phyloP scores from a whole-genome alignment of 768 basidiomycete species.

The Kwoniella sp. region DNA sequence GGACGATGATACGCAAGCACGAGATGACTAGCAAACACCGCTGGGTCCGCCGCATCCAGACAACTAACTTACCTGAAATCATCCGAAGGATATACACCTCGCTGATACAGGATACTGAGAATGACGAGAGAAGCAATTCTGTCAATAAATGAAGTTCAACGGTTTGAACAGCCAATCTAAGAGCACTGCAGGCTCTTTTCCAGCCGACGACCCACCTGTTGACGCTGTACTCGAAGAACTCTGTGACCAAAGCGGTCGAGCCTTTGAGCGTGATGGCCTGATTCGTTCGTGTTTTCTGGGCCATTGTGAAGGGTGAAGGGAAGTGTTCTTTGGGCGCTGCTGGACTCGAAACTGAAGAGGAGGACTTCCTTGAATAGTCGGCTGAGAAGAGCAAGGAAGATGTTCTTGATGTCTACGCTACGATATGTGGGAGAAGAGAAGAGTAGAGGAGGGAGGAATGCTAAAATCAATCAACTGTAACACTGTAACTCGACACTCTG shows the following conservation, averaged over 20 bases:
- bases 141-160: constrained; percentile 23
- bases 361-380: too few species aligned
- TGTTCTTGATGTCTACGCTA: too few species aligned
- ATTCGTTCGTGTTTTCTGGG: constrained; percentile 52
- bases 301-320: constrained; percentile 35
- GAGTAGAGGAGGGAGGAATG: neutral
- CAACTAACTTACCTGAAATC: constrained; percentile 70
- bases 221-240: constrained; percentile 99
- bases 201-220: constrained; percentile 70
- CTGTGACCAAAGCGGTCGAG: constrained; percentile 87
- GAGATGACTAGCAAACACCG: too few species aligned
- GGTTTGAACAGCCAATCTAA: neutral
- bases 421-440: too few species aligned
- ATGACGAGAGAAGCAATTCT: neutral
- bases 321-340: too few species aligned
- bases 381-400: neutral
- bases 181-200: neutral
- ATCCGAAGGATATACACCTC: constrained; percentile 94
- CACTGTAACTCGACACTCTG: too few species aligned
- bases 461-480: too few species aligned
- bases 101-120: constrained; percentile 91
- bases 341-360: too few species aligned
- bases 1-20: too few species aligned
- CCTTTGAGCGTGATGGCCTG: constrained; percentile 86
- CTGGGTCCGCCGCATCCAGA: too few species aligned